These are phyloP conservation scores for Ochromonas danica DNA, from an alignment of 108 stramenopile species.

Conservation along the genomic window DNA sequence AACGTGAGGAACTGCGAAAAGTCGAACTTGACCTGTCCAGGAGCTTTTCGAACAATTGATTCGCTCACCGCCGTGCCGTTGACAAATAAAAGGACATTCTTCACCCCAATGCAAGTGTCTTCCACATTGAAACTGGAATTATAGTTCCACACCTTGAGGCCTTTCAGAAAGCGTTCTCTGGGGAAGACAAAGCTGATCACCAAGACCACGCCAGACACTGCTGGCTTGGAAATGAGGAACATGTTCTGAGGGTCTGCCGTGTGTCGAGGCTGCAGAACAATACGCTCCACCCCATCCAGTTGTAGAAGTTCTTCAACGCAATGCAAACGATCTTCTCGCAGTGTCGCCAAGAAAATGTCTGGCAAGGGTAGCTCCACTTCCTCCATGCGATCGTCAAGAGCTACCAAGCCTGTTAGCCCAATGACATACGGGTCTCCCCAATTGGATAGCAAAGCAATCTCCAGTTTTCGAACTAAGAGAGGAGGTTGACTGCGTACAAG, in stretches of 20 bases:
- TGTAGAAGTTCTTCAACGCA: too few species aligned
- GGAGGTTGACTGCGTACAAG: background rate
- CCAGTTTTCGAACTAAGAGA: background rate
- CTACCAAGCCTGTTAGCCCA: slow-evolving; percentile 35
- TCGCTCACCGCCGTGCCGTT: slow-evolving; percentile 35
- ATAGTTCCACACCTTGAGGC: slow-evolving; percentile 51
- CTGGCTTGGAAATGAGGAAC: too few species aligned
- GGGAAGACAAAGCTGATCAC: too few species aligned
- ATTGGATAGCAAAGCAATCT: slow-evolving; percentile 6
- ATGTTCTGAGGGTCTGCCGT: too few species aligned
- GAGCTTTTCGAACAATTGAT: slow-evolving; percentile 43
- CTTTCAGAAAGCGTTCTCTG: background rate
- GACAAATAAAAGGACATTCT: slow-evolving; percentile 27
- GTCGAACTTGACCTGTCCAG: slow-evolving; percentile 43
- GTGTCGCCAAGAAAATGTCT: background rate
- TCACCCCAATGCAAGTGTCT: slow-evolving; percentile 38
- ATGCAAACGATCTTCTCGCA: too few species aligned
- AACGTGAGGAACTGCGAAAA: slow-evolving; percentile 43
- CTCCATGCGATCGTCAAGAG: slow-evolving; percentile 19
- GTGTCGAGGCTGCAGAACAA: too few species aligned
- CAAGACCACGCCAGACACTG: too few species aligned
- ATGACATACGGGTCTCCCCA: slow-evolving; percentile 38
- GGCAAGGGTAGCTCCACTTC: background rate
- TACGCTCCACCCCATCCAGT: too few species aligned
- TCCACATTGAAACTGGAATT: slow-evolving; percentile 32